Evolutionary conservation across 176 grass and related monocot species (phyloP).

Genomic region (Paspalum notatum): DNA sequence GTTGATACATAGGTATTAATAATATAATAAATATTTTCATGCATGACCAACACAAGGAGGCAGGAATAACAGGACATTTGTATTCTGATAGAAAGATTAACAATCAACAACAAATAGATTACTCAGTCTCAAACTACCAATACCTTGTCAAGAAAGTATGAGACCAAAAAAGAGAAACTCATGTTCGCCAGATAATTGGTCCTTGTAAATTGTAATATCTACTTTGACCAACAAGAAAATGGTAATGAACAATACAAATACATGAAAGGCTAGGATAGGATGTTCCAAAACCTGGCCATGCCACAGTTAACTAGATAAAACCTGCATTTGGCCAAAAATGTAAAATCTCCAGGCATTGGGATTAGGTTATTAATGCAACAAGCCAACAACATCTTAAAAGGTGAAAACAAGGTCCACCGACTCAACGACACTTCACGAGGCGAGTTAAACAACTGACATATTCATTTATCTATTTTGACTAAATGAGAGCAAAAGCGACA

Average conservation of each 20-base stretch:
- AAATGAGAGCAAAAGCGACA: slow-evolving; percentile 17
- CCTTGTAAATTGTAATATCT: background rate
- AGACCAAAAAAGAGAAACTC: background rate
- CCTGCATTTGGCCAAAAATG: background rate
- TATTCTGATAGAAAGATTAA: background rate
- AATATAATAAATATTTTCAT: background rate
- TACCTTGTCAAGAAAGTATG: slow-evolving; percentile 25
- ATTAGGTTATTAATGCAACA: background rate
- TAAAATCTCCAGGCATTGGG: background rate
- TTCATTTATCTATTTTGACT: slow-evolving; percentile 18
- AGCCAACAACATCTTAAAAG: background rate
- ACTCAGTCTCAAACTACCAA: background rate
- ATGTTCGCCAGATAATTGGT: background rate
- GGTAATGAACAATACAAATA: slow-evolving; percentile 1
- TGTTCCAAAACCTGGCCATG: slow-evolving; percentile 1
- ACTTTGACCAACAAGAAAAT: background rate
- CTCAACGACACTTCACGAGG: background rate
- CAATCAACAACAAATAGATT: slow-evolving; percentile 28
- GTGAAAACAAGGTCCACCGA: background rate
- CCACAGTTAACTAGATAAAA: slow-evolving; percentile 12
- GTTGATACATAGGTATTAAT: background rate
- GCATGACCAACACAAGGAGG: background rate
- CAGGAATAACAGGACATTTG: background rate
- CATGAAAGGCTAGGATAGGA: background rate
- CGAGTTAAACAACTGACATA: background rate